A percentile compares a stretch with the other conserved stretches of the same genome.
Conservation (phyloP, 106 monocot species). For the Triglochin maritima region DNA sequence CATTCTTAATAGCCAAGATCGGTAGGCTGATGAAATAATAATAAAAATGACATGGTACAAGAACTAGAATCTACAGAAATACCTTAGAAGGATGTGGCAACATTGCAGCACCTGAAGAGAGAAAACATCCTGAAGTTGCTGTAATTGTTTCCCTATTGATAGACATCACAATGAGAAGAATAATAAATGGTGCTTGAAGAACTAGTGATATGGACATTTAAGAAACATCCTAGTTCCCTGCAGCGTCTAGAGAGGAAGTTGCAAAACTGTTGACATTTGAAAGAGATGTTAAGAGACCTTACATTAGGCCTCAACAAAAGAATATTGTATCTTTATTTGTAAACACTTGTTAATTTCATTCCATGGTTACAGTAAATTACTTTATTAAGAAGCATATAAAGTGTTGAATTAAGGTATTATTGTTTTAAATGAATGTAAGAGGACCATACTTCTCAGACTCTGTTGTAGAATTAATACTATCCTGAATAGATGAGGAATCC, state of each 20-base stretch:
- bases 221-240: background rate
- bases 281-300: background rate
- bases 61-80: conserved; percentile 1
- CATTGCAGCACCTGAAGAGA: conserved; percentile 74
- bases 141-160: conserved; percentile 23
- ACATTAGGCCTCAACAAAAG: background rate
- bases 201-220: background rate
- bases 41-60: background rate
- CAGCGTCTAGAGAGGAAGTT: background rate
- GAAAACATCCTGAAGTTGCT: conserved; percentile 19
- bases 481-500: background rate
- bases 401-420: background rate
- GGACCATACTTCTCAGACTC: background rate
- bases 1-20: background rate
- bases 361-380: background rate
- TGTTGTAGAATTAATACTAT: background rate
- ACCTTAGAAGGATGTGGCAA: conserved; percentile 96
- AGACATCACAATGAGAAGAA: background rate
- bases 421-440: background rate
- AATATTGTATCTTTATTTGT: background rate
- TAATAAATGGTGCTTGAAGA: background rate
- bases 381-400: background rate
- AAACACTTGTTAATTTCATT: background rate
- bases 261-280: background rate
- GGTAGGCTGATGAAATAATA: background rate